These are phyloP conservation scores for Claviceps sp. DNA, from an alignment of 2,329 filamentous ascomycete genomes.

Conservation along the genomic window DNA sequence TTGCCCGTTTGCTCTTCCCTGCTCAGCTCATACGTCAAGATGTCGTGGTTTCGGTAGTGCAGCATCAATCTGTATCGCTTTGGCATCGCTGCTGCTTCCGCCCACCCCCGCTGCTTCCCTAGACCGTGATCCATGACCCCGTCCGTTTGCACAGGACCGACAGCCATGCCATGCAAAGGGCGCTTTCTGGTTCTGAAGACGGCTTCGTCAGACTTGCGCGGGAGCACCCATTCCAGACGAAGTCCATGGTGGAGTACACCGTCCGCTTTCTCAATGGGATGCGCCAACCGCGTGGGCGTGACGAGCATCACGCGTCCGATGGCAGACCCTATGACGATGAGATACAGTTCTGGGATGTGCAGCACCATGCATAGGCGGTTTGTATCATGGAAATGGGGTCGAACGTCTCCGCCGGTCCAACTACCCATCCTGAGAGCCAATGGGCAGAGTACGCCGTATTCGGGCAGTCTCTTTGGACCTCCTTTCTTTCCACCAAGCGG, in stretches of 20 bases:
- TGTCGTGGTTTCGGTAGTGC: constrained; percentile 56
- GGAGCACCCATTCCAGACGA: constrained; percentile 40
- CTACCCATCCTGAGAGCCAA: constrained; percentile 16
- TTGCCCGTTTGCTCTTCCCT: constrained; percentile 25
- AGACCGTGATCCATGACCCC: constrained; percentile 6
- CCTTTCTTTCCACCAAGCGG: constrained; percentile 15
- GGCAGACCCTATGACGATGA: constrained; percentile 55
- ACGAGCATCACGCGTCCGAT: constrained; percentile 52
- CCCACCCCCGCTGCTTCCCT: constrained; percentile 7
- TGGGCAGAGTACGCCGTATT: constrained; percentile 20
- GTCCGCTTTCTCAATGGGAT: constrained; percentile 9
- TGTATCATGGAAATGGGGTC: constrained; percentile 20
- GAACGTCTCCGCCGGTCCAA: constrained; percentile 11
- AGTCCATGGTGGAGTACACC: constrained; percentile 27
- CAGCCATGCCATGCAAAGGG: constrained; percentile 53
- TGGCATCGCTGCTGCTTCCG: constrained; percentile 13
- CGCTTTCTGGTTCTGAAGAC: constrained; percentile 28
- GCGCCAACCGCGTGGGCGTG: constrained; percentile 30
- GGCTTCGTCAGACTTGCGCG: constrained; percentile 32
- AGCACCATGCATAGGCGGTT: constrained; percentile 43
- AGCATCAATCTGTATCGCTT: constrained; percentile 54
- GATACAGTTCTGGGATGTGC: constrained; percentile 53
- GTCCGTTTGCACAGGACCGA: constrained; percentile 46
- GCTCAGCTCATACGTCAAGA: constrained; percentile 56
- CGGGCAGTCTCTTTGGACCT: constrained; percentile 10